Percentiles rank a stretch among this genome's conserved stretches.
phyloP scores from a whole-genome alignment of 306 rosid genomes.

The Pyrus bretschneideri region DNA sequence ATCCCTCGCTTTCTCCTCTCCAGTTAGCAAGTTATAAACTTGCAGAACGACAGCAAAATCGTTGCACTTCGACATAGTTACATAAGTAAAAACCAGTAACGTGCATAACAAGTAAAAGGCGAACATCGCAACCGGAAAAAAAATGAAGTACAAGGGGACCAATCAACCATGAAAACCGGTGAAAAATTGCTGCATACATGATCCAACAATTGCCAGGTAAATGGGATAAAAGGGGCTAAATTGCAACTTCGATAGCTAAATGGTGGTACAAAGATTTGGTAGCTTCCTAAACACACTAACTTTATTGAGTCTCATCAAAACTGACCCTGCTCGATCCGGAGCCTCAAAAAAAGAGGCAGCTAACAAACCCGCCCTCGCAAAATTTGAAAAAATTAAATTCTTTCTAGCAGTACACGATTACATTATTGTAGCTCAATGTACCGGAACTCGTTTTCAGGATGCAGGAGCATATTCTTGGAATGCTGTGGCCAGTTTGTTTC shows the following conservation, averaged over 20 bases:
- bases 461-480: slow-evolving; percentile 86
- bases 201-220: background rate
- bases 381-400: slow-evolving; percentile 4
- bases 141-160: background rate
- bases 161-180: background rate
- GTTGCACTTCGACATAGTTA: background rate
- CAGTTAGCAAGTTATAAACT: background rate
- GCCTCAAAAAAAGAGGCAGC: slow-evolving; percentile 7
- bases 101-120: background rate
- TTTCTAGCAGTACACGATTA: background rate
- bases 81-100: background rate
- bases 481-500: slow-evolving; percentile 64
- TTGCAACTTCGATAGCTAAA: background rate
- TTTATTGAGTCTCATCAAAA: background rate
- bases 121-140: background rate
- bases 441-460: slow-evolving; percentile 31
- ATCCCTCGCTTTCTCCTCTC: background rate
- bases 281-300: slow-evolving; percentile 20
- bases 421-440: slow-evolving; percentile 21
- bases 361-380: slow-evolving; percentile 2
- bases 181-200: background rate
- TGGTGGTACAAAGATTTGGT: slow-evolving; percentile 22
- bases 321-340: background rate
- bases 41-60: background rate
- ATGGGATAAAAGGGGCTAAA: background rate